Evolutionary conservation across 148 eudicot species (phyloP).

Genomic region (Fagopyrum homotropicum): DNA sequence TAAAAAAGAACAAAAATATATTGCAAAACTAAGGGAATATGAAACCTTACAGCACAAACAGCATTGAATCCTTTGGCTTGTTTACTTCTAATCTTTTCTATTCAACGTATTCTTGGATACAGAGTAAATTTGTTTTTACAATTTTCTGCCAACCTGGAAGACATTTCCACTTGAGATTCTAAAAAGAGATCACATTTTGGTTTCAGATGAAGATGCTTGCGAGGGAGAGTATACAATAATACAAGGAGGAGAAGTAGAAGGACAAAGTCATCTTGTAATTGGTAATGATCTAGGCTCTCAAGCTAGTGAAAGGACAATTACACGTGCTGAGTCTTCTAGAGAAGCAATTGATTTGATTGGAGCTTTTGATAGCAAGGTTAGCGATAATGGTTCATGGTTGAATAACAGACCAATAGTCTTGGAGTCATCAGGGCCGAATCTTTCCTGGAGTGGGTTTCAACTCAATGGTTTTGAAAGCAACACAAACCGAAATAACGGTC

Average conservation of each 20-base stretch:
- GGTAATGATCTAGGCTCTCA: conserved; percentile 20
- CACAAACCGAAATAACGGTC: conserved; percentile 28
- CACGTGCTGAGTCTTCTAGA: conserved; percentile 26
- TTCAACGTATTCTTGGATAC: not conserved
- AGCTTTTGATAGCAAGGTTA: conserved; percentile 41
- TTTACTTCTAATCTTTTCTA: not conserved
- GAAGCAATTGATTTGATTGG: conserved; percentile 82
- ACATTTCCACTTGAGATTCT: conserved; percentile 6
- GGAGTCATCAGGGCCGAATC: conserved; percentile 58
- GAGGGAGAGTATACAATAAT: conserved; percentile 20
- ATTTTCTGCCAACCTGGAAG: not conserved
- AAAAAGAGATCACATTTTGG: conserved; percentile 13
- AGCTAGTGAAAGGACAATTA: conserved; percentile 19
- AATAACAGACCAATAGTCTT: conserved; percentile 28
- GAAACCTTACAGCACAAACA: not conserved
- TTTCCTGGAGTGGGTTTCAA: conserved; percentile 59
- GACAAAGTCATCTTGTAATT: conserved; percentile 18
- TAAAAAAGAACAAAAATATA: not conserved
- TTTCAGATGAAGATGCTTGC: conserved; percentile 23
- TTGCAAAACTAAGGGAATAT: not conserved
- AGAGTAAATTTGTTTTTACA: not conserved
- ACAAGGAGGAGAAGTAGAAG: conserved; percentile 24
- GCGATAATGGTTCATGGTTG: conserved; percentile 16
- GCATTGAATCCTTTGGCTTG: not conserved
- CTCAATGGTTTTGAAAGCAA: conserved; percentile 37